Evolutionary conservation across 805 yeast species (phyloP).

Genomic region (Myxozyma nipponensis): DNA sequence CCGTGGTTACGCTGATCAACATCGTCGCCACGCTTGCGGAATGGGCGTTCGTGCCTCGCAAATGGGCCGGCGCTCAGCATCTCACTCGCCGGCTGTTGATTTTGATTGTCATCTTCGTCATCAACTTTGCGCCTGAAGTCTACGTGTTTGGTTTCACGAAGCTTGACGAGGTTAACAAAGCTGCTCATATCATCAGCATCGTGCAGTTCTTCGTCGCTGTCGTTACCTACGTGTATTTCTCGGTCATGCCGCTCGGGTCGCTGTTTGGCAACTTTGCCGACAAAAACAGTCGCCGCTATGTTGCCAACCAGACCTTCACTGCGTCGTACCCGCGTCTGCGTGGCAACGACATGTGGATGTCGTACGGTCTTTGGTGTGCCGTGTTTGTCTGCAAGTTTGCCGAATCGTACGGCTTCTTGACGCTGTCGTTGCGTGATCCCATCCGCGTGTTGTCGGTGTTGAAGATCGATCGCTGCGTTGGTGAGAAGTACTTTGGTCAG

Average conservation of each 20-base stretch:
- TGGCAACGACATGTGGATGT: slow-evolving; percentile 95
- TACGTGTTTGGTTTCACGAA: slow-evolving; percentile 82
- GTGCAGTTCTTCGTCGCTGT: slow-evolving; percentile 87
- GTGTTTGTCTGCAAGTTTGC: slow-evolving; percentile 84
- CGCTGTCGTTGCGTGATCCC: slow-evolving; percentile 88
- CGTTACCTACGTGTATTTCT: slow-evolving; percentile 76
- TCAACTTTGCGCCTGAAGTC: slow-evolving; percentile 81
- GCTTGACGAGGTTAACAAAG: slow-evolving; percentile 57
- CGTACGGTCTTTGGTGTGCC: slow-evolving; percentile 82
- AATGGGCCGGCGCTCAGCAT: slow-evolving; percentile 99
- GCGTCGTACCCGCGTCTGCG: slow-evolving; percentile 76
- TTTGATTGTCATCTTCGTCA: slow-evolving; percentile 56
- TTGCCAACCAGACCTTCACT: slow-evolving; percentile 93
- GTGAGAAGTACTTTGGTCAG: slow-evolving; percentile 86
- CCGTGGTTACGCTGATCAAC: slow-evolving; percentile 77
- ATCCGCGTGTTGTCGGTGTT: slow-evolving; percentile 81
- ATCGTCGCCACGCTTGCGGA: slow-evolving; percentile 84
- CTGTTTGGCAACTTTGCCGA: slow-evolving; percentile 89
- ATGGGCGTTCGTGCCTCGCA: slow-evolving; percentile 95
- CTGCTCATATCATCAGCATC: slow-evolving; percentile 75
- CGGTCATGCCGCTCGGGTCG: slow-evolving; percentile 96
- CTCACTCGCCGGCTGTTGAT: slow-evolving; percentile 82
- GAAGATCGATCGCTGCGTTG: slow-evolving; percentile 82
- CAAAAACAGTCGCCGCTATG: slow-evolving; percentile 78
- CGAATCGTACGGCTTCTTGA: slow-evolving; percentile 92